Conservation (phyloP, 2,329 filamentous ascomycete species). For the Fusarium chlamydosporum region DNA sequence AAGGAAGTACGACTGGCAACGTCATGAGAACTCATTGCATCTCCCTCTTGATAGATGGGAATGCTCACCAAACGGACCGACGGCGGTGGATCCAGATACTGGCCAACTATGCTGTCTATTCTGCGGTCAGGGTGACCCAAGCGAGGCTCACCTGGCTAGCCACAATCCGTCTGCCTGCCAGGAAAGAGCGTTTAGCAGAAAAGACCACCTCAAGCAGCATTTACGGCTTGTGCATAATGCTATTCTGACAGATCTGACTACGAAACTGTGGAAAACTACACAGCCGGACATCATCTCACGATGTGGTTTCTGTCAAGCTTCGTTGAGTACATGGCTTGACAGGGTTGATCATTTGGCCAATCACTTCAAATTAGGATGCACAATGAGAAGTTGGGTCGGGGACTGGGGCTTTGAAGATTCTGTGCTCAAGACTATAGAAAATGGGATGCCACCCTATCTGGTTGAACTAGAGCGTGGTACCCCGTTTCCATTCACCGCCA, state of each 20-base stretch:
- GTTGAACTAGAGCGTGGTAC: slow-evolving; percentile 43
- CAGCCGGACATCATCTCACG: slow-evolving; percentile 56
- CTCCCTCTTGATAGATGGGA: slow-evolving; percentile 63
- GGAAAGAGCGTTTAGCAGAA: slow-evolving; percentile 62
- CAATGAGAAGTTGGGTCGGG: slow-evolving; percentile 61
- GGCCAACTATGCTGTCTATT: slow-evolving; percentile 53
- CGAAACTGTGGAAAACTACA: slow-evolving; percentile 55
- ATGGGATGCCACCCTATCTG: slow-evolving; percentile 57
- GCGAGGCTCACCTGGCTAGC: slow-evolving; percentile 51
- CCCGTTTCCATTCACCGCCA: slow-evolving; percentile 38
- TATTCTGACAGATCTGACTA: slow-evolving; percentile 52
- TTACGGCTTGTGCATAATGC: slow-evolving; percentile 59
- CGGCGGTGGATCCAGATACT: slow-evolving; percentile 55
- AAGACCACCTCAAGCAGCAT: slow-evolving; percentile 62
- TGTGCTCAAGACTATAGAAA: slow-evolving; percentile 57
- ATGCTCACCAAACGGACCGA: slow-evolving; percentile 56
- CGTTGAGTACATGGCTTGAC: slow-evolving; percentile 56
- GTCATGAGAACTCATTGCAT: slow-evolving; percentile 65
- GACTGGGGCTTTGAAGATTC: slow-evolving; percentile 60
- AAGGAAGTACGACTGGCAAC: slow-evolving; percentile 62
- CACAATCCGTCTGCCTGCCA: slow-evolving; percentile 63
- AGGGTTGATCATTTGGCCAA: slow-evolving; percentile 57
- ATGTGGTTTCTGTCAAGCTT: slow-evolving; percentile 59
- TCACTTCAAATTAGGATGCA: slow-evolving; percentile 59
- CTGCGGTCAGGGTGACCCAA: slow-evolving; percentile 54